Evolutionary conservation across 2,329 filamentous ascomycete genomes (phyloP).

Genomic region (Verticillium zaregamsianum): DNA sequence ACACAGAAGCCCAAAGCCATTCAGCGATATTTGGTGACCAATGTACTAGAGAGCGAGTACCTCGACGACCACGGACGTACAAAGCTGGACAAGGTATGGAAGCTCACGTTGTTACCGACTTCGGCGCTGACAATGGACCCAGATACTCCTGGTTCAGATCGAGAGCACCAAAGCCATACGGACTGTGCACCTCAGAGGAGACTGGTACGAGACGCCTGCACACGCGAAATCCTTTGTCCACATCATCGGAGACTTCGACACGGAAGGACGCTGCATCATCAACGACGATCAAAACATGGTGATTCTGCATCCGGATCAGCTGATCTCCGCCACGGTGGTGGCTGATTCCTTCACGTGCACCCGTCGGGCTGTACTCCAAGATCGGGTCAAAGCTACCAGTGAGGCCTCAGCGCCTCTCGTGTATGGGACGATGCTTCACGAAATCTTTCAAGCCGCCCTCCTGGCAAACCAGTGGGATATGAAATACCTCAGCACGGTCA

Average conservation of each 20-base stretch:
- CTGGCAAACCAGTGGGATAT: conserved; percentile 78
- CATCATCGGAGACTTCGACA: conserved; percentile 73
- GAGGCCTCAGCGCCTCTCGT: conserved; percentile 76
- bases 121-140: conserved; percentile 12
- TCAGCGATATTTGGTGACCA: conserved; percentile 80
- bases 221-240: conserved; percentile 76
- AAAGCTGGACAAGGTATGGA: conserved; percentile 65
- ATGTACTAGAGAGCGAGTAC: conserved; percentile 67
- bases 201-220: conserved; percentile 81
- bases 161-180: conserved; percentile 65
- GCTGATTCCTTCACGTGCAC: conserved; percentile 95
- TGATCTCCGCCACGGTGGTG: conserved; percentile 91
- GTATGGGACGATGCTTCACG: conserved; percentile 90
- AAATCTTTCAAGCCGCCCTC: conserved; percentile 89
- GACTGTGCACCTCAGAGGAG: conserved; percentile 73
- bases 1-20: conserved; percentile 68
- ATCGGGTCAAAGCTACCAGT: conserved; percentile 87
- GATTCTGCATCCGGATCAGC: conserved; percentile 89
- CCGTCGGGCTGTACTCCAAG: conserved; percentile 86
- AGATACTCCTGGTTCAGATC: conserved; percentile 79
- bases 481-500: conserved; percentile 59
- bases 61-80: conserved; percentile 55
- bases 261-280: conserved; percentile 69
- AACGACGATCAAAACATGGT: conserved; percentile 81
- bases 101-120: neutral